phyloP scores from a whole-genome alignment of 176 grass and related monocot genomes.

The Tuctoria greenei region DNA sequence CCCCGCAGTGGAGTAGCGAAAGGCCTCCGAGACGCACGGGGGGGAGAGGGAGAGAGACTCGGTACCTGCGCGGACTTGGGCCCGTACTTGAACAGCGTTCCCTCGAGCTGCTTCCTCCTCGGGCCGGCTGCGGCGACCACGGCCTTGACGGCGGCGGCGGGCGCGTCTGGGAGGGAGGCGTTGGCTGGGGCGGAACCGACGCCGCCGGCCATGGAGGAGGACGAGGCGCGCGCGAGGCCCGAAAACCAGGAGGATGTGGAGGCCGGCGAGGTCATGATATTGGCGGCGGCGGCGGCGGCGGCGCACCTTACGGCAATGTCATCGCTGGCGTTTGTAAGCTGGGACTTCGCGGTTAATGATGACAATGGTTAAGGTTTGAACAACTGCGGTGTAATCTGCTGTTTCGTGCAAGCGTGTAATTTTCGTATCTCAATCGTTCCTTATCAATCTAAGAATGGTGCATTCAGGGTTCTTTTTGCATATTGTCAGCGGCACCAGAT shows the following conservation, averaged over 20 bases:
- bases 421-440: no score
- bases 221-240: conserved; percentile 53
- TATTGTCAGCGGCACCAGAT: no score
- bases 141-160: conserved; percentile 11
- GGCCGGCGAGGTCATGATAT: conserved; percentile 42
- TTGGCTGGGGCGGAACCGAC: conserved; percentile 39
- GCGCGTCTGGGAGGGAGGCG: conserved; percentile 22
- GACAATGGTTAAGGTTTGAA: no score
- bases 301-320: conserved; percentile 30
- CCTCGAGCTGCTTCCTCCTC: conserved; percentile 30
- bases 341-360: background rate
- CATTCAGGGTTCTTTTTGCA: no score
- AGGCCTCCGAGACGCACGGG: background rate
- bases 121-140: background rate
- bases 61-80: conserved; percentile 80
- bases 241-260: conserved; percentile 75
- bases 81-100: conserved; percentile 91
- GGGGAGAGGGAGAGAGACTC: background rate
- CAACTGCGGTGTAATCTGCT: no score
- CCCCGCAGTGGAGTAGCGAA: background rate
- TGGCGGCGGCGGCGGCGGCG: no score
- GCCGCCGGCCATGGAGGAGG: conserved; percentile 42
- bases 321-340: conserved; percentile 20
- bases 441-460: no score
- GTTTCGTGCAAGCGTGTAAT: no score